Evolutionary conservation across 2,329 filamentous ascomycete genomes (phyloP).

Genomic region (Parasarocladium wereldwijsianum): DNA sequence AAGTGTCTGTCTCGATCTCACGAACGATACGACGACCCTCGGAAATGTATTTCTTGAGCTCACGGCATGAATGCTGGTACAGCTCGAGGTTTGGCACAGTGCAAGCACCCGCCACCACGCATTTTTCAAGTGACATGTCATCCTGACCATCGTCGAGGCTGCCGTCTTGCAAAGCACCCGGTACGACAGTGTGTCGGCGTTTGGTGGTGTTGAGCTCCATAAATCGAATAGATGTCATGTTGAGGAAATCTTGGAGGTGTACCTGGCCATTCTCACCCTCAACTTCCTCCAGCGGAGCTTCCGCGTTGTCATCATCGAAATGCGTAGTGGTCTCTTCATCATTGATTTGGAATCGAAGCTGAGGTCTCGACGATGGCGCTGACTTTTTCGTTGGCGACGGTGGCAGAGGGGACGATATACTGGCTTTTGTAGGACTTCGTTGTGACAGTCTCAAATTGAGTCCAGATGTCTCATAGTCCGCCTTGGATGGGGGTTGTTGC

Average conservation of each 20-base stretch:
- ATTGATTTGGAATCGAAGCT: slow-evolving; percentile 39
- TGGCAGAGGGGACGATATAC: slow-evolving; percentile 22
- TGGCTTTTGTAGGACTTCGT: slow-evolving; percentile 28
- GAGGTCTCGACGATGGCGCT: slow-evolving; percentile 40
- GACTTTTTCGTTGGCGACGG: slow-evolving; percentile 33
- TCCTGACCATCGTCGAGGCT: slow-evolving; percentile 27
- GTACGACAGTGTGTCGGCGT: slow-evolving; percentile 66
- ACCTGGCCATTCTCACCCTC: slow-evolving; percentile 46
- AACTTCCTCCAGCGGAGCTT: slow-evolving; percentile 26
- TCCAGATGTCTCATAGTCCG: slow-evolving; percentile 52
- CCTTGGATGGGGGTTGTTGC: slow-evolving; percentile 52
- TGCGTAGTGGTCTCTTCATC: slow-evolving; percentile 29
- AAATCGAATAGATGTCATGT: slow-evolving; percentile 92
- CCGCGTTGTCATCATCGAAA: slow-evolving; percentile 24
- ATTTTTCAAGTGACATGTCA: slow-evolving; percentile 52
- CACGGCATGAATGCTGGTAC: slow-evolving; percentile 89
- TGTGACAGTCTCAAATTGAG: slow-evolving; percentile 35
- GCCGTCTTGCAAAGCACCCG: slow-evolving; percentile 29
- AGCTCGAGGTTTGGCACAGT: slow-evolving; percentile 86
- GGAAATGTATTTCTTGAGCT: slow-evolving; percentile 92
- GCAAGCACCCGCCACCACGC: slow-evolving; percentile 78
- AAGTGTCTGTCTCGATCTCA: slow-evolving; percentile 79
- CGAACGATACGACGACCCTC: slow-evolving; percentile 82
- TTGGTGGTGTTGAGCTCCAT: slow-evolving; percentile 98
- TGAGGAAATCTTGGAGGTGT: slow-evolving; percentile 81